Evolutionary conservation across 768 basidiomycete genomes (phyloP), one percentile per base, ranked within the genome.

Genomic region (Hypholoma fasciculare): DNA sequence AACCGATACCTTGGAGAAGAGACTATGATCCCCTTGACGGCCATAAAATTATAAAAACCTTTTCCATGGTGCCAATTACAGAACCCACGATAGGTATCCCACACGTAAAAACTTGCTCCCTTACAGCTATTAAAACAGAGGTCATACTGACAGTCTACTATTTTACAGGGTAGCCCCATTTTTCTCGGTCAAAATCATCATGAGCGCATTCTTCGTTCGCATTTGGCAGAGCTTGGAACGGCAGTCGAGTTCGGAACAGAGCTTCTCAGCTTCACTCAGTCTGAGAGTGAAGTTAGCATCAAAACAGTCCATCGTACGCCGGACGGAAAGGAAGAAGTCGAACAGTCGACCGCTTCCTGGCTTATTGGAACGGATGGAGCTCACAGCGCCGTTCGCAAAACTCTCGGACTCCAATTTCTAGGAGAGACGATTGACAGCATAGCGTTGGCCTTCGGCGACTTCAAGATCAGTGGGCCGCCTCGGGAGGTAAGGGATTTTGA

Each of bases 291-390:
- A 20, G 76, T 83, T 4, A 55, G 67, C 7, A 79, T 74, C 2
- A 69, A 71, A 11, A 55, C 82, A 8, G 37, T 72, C 30, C 48
- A 37, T 19, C 67, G 70, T 30, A 66, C 58, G 7, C 65, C 61
- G 4, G 60, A 61, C 23, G 64, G 48, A 20, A 44, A 56, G 38
- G 63, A 65, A 16, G 60, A 63, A 14, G 59, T 62, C 4, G 76
- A 80, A 58, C 49, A 65, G 4, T 44, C 63, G 9, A 63, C 56
- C 5, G 71, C 67, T n/a, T 68, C 69, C 8, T 81, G 72, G 68
- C 63, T 81, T 26, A 65, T 82, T 20, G 80, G 80, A 2, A 65
- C 75, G 1, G 80, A 82, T 59, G 79, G 79, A 6, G 79, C 76
- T 3, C 73, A 69, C 43, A 74, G 79, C 44, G 57, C 70, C 17